Conservation (phyloP, 805 yeast species). For the Monosporozyma servazzii region DNA sequence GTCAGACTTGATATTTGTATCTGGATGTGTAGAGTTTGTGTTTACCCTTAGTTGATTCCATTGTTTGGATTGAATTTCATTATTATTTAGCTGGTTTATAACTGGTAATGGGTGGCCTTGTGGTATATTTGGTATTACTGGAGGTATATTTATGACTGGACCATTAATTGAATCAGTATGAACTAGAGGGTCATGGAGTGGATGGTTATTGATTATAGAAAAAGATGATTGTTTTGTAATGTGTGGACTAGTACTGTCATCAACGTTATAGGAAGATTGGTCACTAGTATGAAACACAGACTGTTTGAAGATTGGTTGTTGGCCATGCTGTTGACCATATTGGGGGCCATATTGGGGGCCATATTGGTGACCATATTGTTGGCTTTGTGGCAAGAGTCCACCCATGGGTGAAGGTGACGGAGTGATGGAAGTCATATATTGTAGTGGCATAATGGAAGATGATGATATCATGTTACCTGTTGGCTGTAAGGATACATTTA, state of each 20-base stretch:
- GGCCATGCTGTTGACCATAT: background rate
- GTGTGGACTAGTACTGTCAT: background rate
- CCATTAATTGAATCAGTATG: background rate
- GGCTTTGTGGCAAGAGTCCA: background rate
- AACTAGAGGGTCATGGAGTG: background rate
- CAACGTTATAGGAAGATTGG: background rate
- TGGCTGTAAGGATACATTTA: background rate
- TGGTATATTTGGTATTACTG: background rate
- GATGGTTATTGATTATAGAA: background rate
- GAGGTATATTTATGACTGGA: background rate
- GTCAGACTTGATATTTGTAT: background rate
- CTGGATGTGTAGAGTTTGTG: background rate
- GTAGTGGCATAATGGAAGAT: background rate
- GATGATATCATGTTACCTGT: background rate
- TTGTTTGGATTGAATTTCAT: background rate
- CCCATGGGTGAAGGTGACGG: slow-evolving; percentile 1
- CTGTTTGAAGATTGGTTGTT: slow-evolving; percentile 1
- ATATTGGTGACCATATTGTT: slow-evolving; percentile 1
- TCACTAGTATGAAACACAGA: background rate
- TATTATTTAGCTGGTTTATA: background rate
- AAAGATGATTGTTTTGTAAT: background rate
- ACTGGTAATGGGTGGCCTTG: background rate
- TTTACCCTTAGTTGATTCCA: slow-evolving; percentile 1
- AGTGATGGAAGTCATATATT: background rate
- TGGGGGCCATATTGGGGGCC: background rate